A percentile compares a stretch with the other conserved stretches of the same genome.
These are phyloP conservation scores for Candida ipomoeae DNA, from an alignment of 805 yeast genomes.

Conservation along the genomic window DNA sequence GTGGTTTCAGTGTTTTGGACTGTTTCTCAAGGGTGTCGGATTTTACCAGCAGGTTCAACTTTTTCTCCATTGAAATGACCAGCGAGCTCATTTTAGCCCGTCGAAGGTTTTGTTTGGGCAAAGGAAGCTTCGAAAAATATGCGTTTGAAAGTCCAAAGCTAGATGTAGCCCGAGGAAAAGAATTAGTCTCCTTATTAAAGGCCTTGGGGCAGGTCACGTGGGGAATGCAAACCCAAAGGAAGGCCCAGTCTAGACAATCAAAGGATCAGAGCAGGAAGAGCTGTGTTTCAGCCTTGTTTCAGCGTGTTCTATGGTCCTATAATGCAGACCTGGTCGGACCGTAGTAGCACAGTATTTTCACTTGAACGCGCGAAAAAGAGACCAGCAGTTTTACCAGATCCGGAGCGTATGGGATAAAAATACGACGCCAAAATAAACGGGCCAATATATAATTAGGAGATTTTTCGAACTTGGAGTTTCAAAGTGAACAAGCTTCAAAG, in stretches of 20 bases:
- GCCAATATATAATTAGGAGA: too few species aligned
- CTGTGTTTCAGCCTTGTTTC: background rate
- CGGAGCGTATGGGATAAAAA: background rate
- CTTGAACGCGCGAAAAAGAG: conserved; percentile 4
- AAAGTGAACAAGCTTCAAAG: too few species aligned
- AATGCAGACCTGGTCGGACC: conserved; percentile 1
- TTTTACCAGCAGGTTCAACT: background rate
- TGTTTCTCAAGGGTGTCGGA: background rate
- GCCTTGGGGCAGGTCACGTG: background rate
- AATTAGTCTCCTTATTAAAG: too few species aligned
- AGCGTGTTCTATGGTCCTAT: background rate
- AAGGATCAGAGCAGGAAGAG: background rate
- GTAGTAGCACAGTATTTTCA: background rate
- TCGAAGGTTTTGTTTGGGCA: too few species aligned
- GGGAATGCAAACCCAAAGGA: too few species aligned
- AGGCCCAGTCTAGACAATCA: background rate
- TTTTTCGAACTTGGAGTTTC: too few species aligned
- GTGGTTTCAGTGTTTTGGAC: background rate
- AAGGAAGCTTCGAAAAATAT: too few species aligned
- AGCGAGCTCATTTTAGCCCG: background rate
- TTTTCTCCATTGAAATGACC: background rate
- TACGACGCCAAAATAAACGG: too few species aligned
- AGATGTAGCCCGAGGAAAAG: too few species aligned
- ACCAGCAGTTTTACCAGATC: background rate
- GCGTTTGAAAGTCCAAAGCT: too few species aligned